Evolutionary conservation across 805 yeast genomes (phyloP).

Genomic region (Starmerella vaccinii): DNA sequence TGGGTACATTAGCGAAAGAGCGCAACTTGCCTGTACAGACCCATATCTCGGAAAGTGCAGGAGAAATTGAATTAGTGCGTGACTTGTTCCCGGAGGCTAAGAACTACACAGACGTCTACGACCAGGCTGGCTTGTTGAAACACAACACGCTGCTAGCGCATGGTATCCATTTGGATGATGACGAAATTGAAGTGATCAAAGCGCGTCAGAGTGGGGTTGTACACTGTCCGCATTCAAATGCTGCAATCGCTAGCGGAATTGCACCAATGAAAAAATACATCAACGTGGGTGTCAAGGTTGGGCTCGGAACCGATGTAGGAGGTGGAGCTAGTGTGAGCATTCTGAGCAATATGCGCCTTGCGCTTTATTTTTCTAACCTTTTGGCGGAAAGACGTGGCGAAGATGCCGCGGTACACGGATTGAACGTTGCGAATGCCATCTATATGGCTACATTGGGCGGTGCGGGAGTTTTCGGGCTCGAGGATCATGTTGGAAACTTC

Average conservation of each 20-base stretch:
- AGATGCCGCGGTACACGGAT: constrained; percentile 32
- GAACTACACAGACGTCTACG: constrained; percentile 69
- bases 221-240: constrained; percentile 89
- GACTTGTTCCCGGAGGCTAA: constrained; percentile 60
- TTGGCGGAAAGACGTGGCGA: constrained; percentile 46
- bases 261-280: constrained; percentile 67
- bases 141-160: constrained; percentile 76
- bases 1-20: constrained; percentile 48
- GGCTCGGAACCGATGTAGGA: constrained; percentile 71
- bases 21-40: constrained; percentile 65
- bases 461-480: constrained; percentile 60
- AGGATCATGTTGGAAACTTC: constrained; percentile 55
- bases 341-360: constrained; percentile 56
- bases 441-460: constrained; percentile 86
- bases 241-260: constrained; percentile 82
- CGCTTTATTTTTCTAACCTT: constrained; percentile 61
- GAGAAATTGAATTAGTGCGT: constrained; percentile 65
- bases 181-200: constrained; percentile 52
- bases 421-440: constrained; percentile 60
- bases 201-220: constrained; percentile 57
- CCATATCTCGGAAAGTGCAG: constrained; percentile 72
- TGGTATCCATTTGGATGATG: constrained; percentile 62
- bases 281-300: constrained; percentile 57
- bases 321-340: constrained; percentile 67
- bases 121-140: constrained; percentile 48